Percentiles rank a stretch among this genome's conserved stretches.
phyloP scores from a whole-genome alignment of 345 rosid genomes.

The Syzygium aqueum region DNA sequence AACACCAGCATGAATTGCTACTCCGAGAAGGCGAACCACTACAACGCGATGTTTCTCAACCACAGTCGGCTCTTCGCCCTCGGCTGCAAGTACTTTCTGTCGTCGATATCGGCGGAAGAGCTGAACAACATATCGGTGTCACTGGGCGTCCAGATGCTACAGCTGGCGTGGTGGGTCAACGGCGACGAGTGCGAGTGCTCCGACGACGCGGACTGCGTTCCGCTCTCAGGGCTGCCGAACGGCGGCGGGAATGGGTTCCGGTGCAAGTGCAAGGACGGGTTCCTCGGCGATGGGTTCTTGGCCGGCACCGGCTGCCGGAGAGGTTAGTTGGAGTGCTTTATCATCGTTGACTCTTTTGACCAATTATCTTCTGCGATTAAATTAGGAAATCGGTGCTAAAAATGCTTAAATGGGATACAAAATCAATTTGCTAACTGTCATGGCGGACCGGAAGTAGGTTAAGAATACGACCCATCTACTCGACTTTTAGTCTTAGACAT shows the following conservation, averaged over 20 bases:
- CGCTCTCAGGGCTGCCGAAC: background rate
- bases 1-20: conserved; percentile 20
- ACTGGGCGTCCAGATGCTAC: conserved; percentile 26
- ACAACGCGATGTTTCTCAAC: conserved; percentile 3
- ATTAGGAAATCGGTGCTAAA: background rate
- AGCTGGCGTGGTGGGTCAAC: conserved; percentile 58
- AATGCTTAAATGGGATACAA: background rate
- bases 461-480: background rate
- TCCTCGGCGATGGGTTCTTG: conserved; percentile 43
- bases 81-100: conserved; percentile 31
- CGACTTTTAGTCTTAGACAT: background rate
- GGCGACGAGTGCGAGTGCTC: conserved; percentile 42
- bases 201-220: conserved; percentile 20
- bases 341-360: background rate
- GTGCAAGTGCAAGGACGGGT: background rate
- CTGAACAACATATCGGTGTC: conserved; percentile 12
- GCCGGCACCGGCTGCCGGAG: conserved; percentile 40
- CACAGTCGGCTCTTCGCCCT: background rate
- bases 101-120: conserved; percentile 30
- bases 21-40: background rate
- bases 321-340: conserved; percentile 31
- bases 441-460: background rate
- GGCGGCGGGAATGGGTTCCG: background rate
- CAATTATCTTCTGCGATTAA: background rate
- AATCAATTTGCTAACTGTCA: background rate